Percentiles rank a stretch among this genome's conserved stretches.
These are phyloP conservation scores for Hemileccinum rubropunctum DNA, from an alignment of 768 basidiomycete species.

Conservation along the genomic window DNA sequence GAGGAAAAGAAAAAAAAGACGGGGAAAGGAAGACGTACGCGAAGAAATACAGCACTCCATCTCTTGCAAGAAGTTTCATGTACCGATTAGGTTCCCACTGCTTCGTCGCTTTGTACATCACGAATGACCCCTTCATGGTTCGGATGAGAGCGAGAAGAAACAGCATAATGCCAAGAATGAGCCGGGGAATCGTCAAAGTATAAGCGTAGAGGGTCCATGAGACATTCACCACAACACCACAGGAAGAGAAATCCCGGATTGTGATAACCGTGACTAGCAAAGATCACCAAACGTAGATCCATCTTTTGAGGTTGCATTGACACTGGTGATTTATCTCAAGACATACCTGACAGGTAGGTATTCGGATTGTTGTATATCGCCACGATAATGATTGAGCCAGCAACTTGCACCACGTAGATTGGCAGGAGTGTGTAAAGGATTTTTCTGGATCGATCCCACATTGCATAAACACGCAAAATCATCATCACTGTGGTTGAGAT, in stretches of 20 bases:
- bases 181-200: too few species aligned
- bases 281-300: too few species aligned
- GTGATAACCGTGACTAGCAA: neutral
- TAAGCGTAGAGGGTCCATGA: too few species aligned
- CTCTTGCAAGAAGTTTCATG: neutral
- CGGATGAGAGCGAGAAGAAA: neutral
- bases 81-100: conserved; percentile 8
- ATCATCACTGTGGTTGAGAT: neutral
- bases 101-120: conserved; percentile 3
- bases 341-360: neutral
- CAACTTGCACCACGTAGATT: neutral
- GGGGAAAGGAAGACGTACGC: too few species aligned
- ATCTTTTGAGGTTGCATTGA: neutral
- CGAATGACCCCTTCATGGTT: neutral
- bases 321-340: neutral
- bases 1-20: too few species aligned
- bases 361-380: neutral
- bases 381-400: neutral
- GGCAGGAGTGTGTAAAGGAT: neutral
- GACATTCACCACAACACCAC: too few species aligned
- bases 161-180: neutral
- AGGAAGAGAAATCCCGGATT: neutral
- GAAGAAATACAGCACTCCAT: conserved; percentile 6
- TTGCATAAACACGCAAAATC: conserved; percentile 8
- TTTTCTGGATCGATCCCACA: neutral